Percentiles rank a stretch among this genome's conserved stretches.
phyloP scores from a whole-genome alignment of 2,329 filamentous ascomycete species.

The Cryphonectria radicalis region DNA sequence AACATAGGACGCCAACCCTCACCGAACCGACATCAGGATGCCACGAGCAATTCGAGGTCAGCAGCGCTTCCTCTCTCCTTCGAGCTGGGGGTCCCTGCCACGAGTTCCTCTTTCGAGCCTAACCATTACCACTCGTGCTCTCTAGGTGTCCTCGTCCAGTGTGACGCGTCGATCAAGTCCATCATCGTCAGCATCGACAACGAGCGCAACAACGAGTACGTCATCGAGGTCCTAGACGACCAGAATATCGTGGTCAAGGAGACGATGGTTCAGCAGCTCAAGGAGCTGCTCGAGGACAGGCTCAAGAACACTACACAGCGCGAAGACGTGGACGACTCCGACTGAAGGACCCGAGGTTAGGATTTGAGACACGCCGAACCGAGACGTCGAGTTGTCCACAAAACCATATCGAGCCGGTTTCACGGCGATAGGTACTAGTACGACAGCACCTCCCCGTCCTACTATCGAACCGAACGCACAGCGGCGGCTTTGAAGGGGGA shows the following conservation, averaged over 20 bases:
- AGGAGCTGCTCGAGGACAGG: conserved; percentile 66
- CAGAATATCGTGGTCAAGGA: conserved; percentile 76
- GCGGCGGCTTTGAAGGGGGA: background rate
- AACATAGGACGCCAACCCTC: background rate
- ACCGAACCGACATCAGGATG: conserved; percentile 45
- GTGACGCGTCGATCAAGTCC: conserved; percentile 85
- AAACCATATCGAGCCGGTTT: background rate
- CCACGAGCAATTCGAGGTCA: conserved; percentile 61
- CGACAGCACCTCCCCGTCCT: background rate
- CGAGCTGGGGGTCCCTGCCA: no score
- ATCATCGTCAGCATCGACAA: conserved; percentile 82
- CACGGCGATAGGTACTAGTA: background rate
- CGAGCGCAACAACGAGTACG: conserved; percentile 69
- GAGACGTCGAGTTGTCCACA: background rate
- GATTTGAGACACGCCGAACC: conserved; percentile 11
- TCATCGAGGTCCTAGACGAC: conserved; percentile 81
- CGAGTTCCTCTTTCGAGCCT: conserved; percentile 6
- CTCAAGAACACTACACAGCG: conserved; percentile 53
- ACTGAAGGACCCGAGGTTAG: conserved; percentile 45
- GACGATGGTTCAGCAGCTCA: conserved; percentile 70
- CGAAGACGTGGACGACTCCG: conserved; percentile 56
- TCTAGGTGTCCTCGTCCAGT: conserved; percentile 74
- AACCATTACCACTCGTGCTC: conserved; percentile 20
- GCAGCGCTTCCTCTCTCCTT: conserved; percentile 19
- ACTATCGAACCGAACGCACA: background rate